Conservation (phyloP, 805 yeast species). For the Starmerella ratchasimensis region DNA sequence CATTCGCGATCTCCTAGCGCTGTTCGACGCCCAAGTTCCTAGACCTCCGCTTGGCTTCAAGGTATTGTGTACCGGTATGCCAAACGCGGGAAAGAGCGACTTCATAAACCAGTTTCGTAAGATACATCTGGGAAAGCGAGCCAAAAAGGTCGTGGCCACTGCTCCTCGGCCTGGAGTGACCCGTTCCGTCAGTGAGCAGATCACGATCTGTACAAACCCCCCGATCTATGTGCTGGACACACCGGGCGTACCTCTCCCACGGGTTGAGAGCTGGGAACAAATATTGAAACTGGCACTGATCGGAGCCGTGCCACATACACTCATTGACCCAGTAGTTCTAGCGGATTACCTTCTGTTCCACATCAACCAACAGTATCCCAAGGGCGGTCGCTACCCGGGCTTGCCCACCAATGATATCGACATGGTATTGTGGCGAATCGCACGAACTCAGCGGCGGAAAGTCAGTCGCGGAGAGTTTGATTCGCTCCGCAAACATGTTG, state of each 20-base stretch:
- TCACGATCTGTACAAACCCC: conserved; percentile 45
- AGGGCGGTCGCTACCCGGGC: conserved; percentile 19
- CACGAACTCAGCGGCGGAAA: conserved; percentile 1
- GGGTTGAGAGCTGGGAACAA: conserved; percentile 45
- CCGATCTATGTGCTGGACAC: conserved; percentile 68
- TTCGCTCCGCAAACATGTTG: conserved; percentile 8
- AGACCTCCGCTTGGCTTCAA: conserved; percentile 76
- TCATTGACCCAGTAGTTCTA: conserved; percentile 71
- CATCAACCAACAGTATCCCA: conserved; percentile 34
- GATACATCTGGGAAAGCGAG: conserved; percentile 24
- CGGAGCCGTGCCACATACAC: conserved; percentile 56
- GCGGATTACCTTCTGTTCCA: conserved; percentile 73
- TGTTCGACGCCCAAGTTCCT: conserved; percentile 30
- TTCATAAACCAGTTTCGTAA: conserved; percentile 59
- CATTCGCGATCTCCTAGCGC: conserved; percentile 36
- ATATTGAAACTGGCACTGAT: conserved; percentile 63
- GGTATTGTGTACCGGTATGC: conserved; percentile 79
- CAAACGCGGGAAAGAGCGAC: conserved; percentile 94
- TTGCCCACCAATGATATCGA: conserved; percentile 16
- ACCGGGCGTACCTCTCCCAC: conserved; percentile 84
- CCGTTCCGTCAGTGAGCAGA: conserved; percentile 57
- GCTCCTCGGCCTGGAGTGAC: conserved; percentile 91
- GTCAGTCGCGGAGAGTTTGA: conserved; percentile 9
- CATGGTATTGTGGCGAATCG: conserved; percentile 13
- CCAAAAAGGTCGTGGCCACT: conserved; percentile 59